Conservation (phyloP, 352 stramenopile species). For the Elongisporangium senticosum region DNA sequence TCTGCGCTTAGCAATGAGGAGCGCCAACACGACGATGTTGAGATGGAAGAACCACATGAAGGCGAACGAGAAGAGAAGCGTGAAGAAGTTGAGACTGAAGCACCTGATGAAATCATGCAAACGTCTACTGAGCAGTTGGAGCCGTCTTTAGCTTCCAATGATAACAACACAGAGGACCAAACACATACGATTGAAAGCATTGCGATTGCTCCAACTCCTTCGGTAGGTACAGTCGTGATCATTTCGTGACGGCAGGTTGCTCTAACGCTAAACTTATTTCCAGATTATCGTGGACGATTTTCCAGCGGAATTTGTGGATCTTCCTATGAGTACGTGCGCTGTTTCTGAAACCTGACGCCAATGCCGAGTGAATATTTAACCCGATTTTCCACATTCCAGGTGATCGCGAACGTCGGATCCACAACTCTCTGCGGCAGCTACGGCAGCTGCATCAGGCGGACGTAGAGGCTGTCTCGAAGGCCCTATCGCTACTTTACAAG, state of each 20-base stretch:
- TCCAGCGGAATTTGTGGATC: constrained; percentile 18
- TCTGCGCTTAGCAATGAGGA: neutral
- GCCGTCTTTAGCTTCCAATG: neutral
- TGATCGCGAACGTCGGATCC: constrained; percentile 51
- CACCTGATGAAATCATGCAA: neutral
- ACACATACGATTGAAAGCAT: neutral
- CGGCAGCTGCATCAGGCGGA: constrained; percentile 25
- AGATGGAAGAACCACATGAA: constrained; percentile 11
- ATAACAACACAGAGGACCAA: neutral
- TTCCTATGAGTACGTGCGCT: constrained; percentile 36
- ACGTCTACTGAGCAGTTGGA: neutral
- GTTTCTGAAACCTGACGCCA: neutral
- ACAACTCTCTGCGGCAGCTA: constrained; percentile 32
- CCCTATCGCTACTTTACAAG: constrained; percentile 46
- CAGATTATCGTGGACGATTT: neutral
- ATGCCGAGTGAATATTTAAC: neutral
- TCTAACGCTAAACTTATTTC: neutral
- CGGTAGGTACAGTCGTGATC: neutral
- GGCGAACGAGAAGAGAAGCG: neutral
- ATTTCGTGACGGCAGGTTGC: neutral
- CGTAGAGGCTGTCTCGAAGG: constrained; percentile 15
- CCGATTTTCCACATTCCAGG: constrained; percentile 15
- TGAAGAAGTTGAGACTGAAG: neutral
- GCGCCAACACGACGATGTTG: constrained; percentile 5
- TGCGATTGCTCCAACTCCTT: neutral